A percentile compares a stretch with the other conserved stretches of the same genome.
Evolutionary conservation across 495 filamentous ascomycete genomes (phyloP).

Genomic region (Cenococcum geophilum): DNA sequence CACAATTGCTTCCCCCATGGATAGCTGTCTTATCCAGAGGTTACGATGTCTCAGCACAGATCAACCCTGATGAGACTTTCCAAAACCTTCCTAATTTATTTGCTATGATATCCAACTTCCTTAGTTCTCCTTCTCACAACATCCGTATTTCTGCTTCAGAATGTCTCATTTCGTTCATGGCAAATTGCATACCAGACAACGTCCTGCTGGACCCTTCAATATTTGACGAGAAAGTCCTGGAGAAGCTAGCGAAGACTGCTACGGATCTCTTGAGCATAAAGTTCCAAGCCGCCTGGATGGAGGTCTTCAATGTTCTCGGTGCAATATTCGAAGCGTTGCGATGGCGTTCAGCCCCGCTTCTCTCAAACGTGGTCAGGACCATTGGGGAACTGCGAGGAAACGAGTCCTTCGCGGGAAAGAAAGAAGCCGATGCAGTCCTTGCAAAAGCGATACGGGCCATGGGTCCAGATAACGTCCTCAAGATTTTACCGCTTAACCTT

Average conservation of each 20-base stretch:
- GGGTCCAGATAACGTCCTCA: slow-evolving; percentile 75
- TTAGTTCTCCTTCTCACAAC: slow-evolving; percentile 81
- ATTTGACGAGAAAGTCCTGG: slow-evolving; percentile 77
- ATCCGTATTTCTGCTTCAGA: slow-evolving; percentile 90
- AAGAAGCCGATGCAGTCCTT: slow-evolving; percentile 85
- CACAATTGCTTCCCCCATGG: slow-evolving; percentile 89
- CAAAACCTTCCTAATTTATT: slow-evolving; percentile 79
- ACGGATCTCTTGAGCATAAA: slow-evolving; percentile 74
- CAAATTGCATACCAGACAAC: slow-evolving; percentile 73
- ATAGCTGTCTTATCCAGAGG: slow-evolving; percentile 89
- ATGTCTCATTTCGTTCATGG: slow-evolving; percentile 85
- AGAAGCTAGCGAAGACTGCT: slow-evolving; percentile 62
- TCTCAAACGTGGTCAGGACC: slow-evolving; percentile 63
- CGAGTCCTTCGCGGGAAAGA: slow-evolving; percentile 86
- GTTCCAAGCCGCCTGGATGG: slow-evolving; percentile 90
- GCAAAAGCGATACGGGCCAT: slow-evolving; percentile 79
- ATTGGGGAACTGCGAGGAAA: slow-evolving; percentile 85
- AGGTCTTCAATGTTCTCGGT: slow-evolving; percentile 86
- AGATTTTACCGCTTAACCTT: slow-evolving; percentile 79
- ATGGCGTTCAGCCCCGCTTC: slow-evolving; percentile 73
- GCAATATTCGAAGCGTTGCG: slow-evolving; percentile 79
- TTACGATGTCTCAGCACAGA: slow-evolving; percentile 86
- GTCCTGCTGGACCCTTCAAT: slow-evolving; percentile 81
- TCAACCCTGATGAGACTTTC: slow-evolving; percentile 80
- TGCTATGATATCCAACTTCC: slow-evolving; percentile 64